Evolutionary conservation across 768 basidiomycete species (phyloP).

Genomic region (Lactifluus hygrophoroides): DNA sequence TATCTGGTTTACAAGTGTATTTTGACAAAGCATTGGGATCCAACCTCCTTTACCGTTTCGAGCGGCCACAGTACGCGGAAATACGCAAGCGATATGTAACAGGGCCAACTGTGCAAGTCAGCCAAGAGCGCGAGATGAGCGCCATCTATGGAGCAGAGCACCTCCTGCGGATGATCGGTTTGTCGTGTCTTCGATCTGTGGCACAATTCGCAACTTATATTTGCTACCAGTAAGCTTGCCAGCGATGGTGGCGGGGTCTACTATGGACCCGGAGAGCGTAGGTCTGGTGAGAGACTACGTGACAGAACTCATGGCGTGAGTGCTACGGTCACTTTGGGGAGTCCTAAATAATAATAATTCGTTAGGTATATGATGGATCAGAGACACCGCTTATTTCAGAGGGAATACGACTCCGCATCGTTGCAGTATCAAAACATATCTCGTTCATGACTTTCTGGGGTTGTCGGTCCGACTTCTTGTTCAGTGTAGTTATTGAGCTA

Average conservation of each 20-base stretch:
- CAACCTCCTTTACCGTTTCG: constrained; percentile 89
- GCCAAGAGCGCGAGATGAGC: constrained; percentile 79
- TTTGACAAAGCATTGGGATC: constrained; percentile 89
- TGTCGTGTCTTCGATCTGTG: constrained; percentile 24
- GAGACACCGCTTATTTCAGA: constrained; percentile 17
- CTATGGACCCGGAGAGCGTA: constrained; percentile 86
- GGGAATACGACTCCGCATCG: constrained; percentile 20
- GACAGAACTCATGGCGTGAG: constrained; percentile 76
- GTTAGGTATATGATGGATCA: constrained; percentile 17
- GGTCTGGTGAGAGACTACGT: constrained; percentile 79
- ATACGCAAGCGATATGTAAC: constrained; percentile 67
- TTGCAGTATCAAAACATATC: constrained; percentile 21
- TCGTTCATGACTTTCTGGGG: constrained; percentile 13
- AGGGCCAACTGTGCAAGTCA: constrained; percentile 57
- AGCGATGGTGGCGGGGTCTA: constrained; percentile 79
- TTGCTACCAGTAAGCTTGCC: constrained; percentile 73
- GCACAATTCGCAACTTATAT: background rate
- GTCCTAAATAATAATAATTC: background rate
- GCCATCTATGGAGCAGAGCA: constrained; percentile 93
- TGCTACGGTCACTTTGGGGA: constrained; percentile 3
- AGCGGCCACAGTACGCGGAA: constrained; percentile 86
- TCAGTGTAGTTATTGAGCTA: constrained; percentile 1
- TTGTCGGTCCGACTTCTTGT: background rate
- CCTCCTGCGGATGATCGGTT: constrained; percentile 84
- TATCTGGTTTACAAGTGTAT: constrained; percentile 80